phyloP scores from a whole-genome alignment of 495 filamentous ascomycete species.

The Thermochaetoides thermophila region DNA sequence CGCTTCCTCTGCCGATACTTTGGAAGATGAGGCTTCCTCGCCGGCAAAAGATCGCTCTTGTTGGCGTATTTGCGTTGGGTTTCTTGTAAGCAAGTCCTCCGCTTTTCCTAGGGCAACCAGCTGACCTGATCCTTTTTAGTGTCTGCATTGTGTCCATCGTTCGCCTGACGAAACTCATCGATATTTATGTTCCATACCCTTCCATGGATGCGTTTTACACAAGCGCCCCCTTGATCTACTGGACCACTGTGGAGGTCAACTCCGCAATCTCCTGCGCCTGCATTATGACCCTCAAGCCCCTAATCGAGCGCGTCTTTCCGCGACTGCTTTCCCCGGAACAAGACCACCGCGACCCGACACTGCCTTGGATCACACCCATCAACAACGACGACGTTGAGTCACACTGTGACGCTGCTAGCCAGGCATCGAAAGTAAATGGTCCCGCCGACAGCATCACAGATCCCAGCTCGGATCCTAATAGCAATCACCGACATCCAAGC shows the following conservation, averaged over 20 bases:
- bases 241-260: slow-evolving; percentile 18
- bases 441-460: too few relatives aligned
- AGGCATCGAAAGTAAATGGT: too few relatives aligned
- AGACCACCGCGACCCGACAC: slow-evolving; percentile 8
- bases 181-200: too few relatives aligned
- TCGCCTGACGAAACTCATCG: slow-evolving; percentile 14
- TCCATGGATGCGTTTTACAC: slow-evolving; percentile 17
- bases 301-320: slow-evolving; percentile 14
- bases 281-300: slow-evolving; percentile 19
- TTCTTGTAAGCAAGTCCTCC: slow-evolving; percentile 11
- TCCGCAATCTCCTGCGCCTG: slow-evolving; percentile 16
- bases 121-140: slow-evolving; percentile 5
- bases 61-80: slow-evolving; percentile 16
- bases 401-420: too few relatives aligned
- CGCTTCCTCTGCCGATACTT: slow-evolving; percentile 15
- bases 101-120: background rate
- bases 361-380: slow-evolving; percentile 15
- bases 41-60: slow-evolving; percentile 15
- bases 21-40: slow-evolving; percentile 13
- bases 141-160: slow-evolving; percentile 18
- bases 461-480: too few relatives aligned
- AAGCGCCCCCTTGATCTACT: slow-evolving; percentile 14
- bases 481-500: too few relatives aligned
- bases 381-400: background rate
- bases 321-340: slow-evolving; percentile 7